phyloP scores from a whole-genome alignment of 169 alveolate species.

The Besnoitia besnoiti region DNA sequence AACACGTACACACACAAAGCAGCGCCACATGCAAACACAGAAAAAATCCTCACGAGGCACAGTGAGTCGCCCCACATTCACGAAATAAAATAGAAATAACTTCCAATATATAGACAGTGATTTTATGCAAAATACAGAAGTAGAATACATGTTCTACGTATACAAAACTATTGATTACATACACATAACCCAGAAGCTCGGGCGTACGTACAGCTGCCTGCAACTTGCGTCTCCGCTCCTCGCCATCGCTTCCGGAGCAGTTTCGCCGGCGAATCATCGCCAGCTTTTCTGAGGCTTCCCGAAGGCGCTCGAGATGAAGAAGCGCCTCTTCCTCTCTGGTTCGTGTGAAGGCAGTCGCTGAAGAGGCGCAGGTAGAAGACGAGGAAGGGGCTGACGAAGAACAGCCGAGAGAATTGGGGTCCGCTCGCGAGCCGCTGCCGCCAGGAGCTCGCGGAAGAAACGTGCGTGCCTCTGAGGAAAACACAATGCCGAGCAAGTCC shows the following conservation, averaged over 20 bases:
- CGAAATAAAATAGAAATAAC: no score
- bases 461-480: neutral
- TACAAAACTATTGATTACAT: no score
- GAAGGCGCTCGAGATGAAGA: neutral
- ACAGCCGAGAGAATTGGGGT: neutral
- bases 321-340: neutral
- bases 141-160: no score
- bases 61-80: no score
- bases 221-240: neutral
- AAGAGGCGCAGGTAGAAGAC: neutral
- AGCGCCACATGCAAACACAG: no score
- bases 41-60: no score
- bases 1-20: no score
- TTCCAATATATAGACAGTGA: no score
- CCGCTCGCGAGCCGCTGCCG: neutral
- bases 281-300: neutral
- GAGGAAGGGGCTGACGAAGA: neutral
- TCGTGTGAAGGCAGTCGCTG: neutral
- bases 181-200: no score
- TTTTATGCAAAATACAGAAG: no score
- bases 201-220: neutral
- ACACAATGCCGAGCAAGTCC: neutral
- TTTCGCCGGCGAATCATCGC: neutral
- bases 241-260: neutral
- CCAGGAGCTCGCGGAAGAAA: neutral